These are phyloP conservation scores for Ammopiptanthus mongolicus DNA, from an alignment of 306 rosid genomes.

Conservation along the genomic window DNA sequence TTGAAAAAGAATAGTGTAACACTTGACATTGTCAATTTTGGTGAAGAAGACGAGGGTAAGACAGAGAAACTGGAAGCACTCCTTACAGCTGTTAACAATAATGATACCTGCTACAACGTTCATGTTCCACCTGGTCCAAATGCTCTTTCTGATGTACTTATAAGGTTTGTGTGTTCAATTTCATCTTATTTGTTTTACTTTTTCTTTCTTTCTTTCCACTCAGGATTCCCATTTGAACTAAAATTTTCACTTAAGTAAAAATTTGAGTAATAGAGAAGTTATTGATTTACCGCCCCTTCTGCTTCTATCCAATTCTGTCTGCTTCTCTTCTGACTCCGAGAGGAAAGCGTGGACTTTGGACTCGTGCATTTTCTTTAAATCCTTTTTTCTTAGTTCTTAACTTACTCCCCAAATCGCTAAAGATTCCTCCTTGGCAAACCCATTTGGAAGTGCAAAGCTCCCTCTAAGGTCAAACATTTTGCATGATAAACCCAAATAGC, in stretches of 20 bases:
- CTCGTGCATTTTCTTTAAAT: background rate
- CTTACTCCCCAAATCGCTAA: background rate
- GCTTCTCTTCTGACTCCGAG: constrained; percentile 2
- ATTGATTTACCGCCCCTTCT: background rate
- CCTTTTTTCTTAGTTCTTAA: background rate
- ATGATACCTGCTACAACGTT: constrained; percentile 56
- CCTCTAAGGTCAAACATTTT: background rate
- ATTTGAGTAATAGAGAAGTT: constrained; percentile 2
- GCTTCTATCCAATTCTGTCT: background rate
- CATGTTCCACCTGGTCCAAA: constrained; percentile 42
- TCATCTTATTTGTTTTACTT: background rate
- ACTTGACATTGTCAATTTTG: constrained; percentile 83
- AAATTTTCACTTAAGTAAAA: background rate
- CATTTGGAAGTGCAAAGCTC: background rate
- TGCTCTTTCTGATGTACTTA: constrained; percentile 42
- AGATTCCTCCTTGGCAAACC: background rate
- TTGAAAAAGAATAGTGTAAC: constrained; percentile 89
- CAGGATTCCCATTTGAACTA: background rate
- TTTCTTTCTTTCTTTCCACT: background rate
- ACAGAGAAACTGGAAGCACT: constrained; percentile 80
- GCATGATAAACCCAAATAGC: background rate
- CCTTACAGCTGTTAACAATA: constrained; percentile 78
- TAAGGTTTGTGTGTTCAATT: constrained; percentile 44
- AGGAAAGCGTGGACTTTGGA: background rate
- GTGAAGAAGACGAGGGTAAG: constrained; percentile 91